Base-by-base conservation (phyloP, 176 grass and related monocot species). In the Microstegium vimineum region DNA sequence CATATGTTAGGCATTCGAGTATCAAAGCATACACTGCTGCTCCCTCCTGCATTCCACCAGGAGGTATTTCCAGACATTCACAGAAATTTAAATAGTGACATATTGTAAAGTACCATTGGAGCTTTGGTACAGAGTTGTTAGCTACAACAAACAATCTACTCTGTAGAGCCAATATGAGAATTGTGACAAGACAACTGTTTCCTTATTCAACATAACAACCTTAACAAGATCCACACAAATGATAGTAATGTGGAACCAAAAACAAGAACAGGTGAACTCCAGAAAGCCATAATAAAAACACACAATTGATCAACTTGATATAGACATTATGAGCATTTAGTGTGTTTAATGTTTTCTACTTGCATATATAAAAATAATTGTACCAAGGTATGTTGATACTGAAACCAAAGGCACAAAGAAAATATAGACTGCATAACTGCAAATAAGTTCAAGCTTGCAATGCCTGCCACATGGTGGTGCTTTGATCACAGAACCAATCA, bases 201-300 rank as follows among this genome's bases (percentile, higher is more conserved):
- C 28, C 74, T 45, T 38, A 82, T 69, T 49, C 78, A 69, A n/a
- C n/a, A n/a, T n/a, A n/a, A n/a, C n/a, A n/a, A n/a, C 51, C 23
- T 62, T 52, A 52, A 66, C 15, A 26, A 20, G 1, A 71, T 10
- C 36, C 47, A n/a, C 65, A 12, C 2, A 54, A 3, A 71, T 27
- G 4, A 30, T n/a, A 23, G 18, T n/a, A 43, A 66, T 16, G 52
- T 7, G 6, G 47, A 78, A 73, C 10, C 18, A 38, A 70, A 70
- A 34, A 66, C 12, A 30, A 33, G 8, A 5, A 64, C 13, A 65
- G 32, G 62, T 46, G 23, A 33, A 63, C 20, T 8, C 14, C 8
- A 72, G 18, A 8, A 80, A 17, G 6, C 0, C 14, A 73, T 2
- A 28, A 37, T 8, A 8, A 32, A 25, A 17, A 14, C 0, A 14